Conservation (phyloP, 805 yeast genomes). For the Suhomyces tanzawaensis region DNA sequence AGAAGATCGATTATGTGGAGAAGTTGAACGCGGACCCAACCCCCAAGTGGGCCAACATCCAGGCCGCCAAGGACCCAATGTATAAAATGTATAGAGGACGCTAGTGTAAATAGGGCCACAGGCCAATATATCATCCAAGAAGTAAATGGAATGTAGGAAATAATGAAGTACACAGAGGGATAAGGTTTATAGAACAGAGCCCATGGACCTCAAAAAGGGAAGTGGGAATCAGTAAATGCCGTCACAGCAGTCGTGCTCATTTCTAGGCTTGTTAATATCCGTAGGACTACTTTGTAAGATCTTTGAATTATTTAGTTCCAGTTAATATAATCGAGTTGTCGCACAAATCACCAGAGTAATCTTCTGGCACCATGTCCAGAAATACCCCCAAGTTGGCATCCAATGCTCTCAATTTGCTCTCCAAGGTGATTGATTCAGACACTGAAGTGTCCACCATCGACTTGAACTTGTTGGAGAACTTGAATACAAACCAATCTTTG, state of each 20-base stretch:
- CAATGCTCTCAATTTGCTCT: conserved; percentile 28
- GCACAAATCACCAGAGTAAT: too few relatives aligned
- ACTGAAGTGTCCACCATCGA: conserved; percentile 43
- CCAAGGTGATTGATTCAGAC: conserved; percentile 38
- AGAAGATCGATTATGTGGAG: conserved; percentile 51
- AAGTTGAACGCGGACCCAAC: conserved; percentile 60
- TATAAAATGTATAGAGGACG: conserved; percentile 65
- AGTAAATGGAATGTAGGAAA: too few relatives aligned
- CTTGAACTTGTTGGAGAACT: conserved; percentile 49
- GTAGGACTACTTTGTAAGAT: too few relatives aligned
- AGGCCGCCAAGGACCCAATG: conserved; percentile 48
- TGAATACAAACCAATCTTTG: conserved; percentile 58
- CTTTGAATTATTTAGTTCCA: too few relatives aligned
- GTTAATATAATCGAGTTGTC: too few relatives aligned
- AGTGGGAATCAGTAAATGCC: too few relatives aligned
- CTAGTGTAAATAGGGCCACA: conserved; percentile 21
- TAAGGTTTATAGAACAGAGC: too few relatives aligned
- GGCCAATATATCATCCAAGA: not conserved
- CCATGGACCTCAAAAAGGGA: too few relatives aligned
- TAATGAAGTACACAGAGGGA: too few relatives aligned
- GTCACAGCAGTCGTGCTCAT: too few relatives aligned
- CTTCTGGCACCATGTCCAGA: conserved; percentile 23
- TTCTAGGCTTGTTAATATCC: too few relatives aligned
- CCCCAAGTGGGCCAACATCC: conserved; percentile 55
- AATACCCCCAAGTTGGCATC: conserved; percentile 28